Evolutionary conservation across 495 filamentous ascomycete genomes (phyloP).

Genomic region (Penicillium manginii): DNA sequence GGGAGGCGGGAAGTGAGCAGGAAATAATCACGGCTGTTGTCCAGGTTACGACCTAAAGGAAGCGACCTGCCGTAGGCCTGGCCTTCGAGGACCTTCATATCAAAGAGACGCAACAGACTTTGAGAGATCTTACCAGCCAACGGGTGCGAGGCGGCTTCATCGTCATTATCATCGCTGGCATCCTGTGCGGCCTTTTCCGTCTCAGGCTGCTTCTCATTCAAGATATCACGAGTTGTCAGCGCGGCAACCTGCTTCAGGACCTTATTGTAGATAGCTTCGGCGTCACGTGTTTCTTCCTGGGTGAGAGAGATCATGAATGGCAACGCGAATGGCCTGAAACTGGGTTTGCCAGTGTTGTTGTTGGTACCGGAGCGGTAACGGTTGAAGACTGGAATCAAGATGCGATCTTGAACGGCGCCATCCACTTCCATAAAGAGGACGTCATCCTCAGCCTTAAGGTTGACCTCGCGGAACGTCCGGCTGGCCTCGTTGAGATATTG

Average conservation of each 20-base stretch:
- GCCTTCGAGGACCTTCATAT: constrained; percentile 62
- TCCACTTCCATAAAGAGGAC: constrained; percentile 83
- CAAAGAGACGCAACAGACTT: constrained; percentile 69
- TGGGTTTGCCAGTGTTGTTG: constrained; percentile 41
- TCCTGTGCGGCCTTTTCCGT: constrained; percentile 23
- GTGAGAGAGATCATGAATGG: constrained; percentile 65
- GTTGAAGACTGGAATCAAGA: constrained; percentile 82
- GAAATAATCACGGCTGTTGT: constrained; percentile 59
- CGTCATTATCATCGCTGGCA: constrained; percentile 57
- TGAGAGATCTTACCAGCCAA: constrained; percentile 55
- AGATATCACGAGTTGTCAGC: constrained; percentile 65
- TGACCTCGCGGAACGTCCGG: constrained; percentile 64
- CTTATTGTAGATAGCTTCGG: constrained; percentile 64
- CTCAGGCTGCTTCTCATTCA: constrained; percentile 45
- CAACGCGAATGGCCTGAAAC: constrained; percentile 49
- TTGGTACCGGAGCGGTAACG: constrained; percentile 38
- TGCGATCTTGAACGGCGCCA: constrained; percentile 62
- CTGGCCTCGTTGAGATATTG: constrained; percentile 69
- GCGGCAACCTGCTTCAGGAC: constrained; percentile 58
- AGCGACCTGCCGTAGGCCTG: constrained; percentile 45
- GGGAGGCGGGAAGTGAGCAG: constrained; percentile 56
- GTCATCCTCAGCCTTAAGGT: constrained; percentile 64
- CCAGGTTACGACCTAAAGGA: constrained; percentile 65
- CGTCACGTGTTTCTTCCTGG: constrained; percentile 62
- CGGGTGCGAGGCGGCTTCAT: constrained; percentile 57